Base-by-base conservation (phyloP, 768 basidiomycete genomes). In the Albatrellus ellisii region DNA sequence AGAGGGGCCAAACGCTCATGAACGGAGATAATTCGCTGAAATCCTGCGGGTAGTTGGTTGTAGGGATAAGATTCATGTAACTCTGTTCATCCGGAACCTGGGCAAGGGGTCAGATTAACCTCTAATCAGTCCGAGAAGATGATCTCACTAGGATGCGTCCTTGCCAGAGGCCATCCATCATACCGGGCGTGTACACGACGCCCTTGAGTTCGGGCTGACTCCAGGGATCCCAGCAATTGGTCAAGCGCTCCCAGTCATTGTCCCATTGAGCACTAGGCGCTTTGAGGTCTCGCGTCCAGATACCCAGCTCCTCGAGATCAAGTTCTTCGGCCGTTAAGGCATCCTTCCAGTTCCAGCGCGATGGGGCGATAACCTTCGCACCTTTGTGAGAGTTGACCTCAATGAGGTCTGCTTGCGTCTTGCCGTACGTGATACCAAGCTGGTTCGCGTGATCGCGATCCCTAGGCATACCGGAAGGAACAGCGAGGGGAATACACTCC, bases 121-220 rank as follows among this genome's bases (percentile, higher is more conserved):
- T 29, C 32, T 26, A 9, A 27, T 43, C 22, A 40, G 25, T 43
- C 12, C 24, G 22, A 26, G 43, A 39, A 29, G 31, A 26, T 31
- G 17, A 5, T 69, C 76, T 45, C 41, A 81, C 79, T 42, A 75
- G 59, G 56, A 79, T 66, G 15, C 73, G 63, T 3, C 82, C 81
- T 45, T 76, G 68, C 76, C 74, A 82, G 4, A 70, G 59, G 2
- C 79, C 79, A 17, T 55, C 57, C 50, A 80, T 59, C 2, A 62
- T 52, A 5, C 79, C 80, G 0, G 65, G 66, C 2, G 63, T 63
- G 54, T 74, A 77, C 17, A 62, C 59, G 7, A 44, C 47, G 12
- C 59, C 59, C 40, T 60, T 56, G 12, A 53, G 55, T 24, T 59
- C 51, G 0, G 58, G 57, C 6, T 54, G 36, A 2, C 44, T 46